Conservation (phyloP, 139 green algal genomes). For the Picochlorum sp. region DNA sequence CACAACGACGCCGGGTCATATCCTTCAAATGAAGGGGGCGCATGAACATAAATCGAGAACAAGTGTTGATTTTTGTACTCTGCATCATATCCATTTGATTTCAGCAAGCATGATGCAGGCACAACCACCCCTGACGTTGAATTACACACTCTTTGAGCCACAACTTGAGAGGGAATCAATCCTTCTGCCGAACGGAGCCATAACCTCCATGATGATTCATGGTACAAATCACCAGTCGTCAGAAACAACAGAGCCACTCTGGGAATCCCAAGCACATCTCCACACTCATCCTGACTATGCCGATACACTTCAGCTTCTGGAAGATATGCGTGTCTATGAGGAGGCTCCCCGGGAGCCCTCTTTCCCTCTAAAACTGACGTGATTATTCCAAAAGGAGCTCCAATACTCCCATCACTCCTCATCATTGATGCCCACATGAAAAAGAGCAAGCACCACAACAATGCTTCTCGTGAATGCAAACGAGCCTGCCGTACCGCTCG, state of each 20-base stretch:
- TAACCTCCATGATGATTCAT: constrained; percentile 4
- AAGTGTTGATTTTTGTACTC: constrained; percentile 22
- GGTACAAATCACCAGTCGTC: constrained; percentile 7
- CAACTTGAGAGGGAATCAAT: constrained; percentile 1
- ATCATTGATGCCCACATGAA: background rate
- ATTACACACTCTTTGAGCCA: constrained; percentile 4
- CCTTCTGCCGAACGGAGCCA: constrained; percentile 10
- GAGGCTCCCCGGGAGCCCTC: background rate
- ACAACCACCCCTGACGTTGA: background rate
- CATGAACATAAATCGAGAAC: constrained; percentile 36
- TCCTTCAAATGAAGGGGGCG: constrained; percentile 12
- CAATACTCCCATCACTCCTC: background rate
- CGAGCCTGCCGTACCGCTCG: background rate
- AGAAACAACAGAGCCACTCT: constrained; percentile 19
- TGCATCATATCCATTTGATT: constrained; percentile 1
- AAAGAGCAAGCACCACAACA: background rate
- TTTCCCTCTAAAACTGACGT: too few species aligned
- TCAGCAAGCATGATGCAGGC: background rate
- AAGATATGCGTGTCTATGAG: background rate
- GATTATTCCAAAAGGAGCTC: background rate
- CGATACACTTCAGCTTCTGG: background rate
- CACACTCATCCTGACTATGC: constrained; percentile 1
- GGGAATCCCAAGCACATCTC: background rate
- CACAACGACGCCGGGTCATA: background rate
- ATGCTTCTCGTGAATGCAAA: background rate